Base-by-base conservation (phyloP, 2,329 filamentous ascomycete species). In the Cordyceps pruinosa region DNA sequence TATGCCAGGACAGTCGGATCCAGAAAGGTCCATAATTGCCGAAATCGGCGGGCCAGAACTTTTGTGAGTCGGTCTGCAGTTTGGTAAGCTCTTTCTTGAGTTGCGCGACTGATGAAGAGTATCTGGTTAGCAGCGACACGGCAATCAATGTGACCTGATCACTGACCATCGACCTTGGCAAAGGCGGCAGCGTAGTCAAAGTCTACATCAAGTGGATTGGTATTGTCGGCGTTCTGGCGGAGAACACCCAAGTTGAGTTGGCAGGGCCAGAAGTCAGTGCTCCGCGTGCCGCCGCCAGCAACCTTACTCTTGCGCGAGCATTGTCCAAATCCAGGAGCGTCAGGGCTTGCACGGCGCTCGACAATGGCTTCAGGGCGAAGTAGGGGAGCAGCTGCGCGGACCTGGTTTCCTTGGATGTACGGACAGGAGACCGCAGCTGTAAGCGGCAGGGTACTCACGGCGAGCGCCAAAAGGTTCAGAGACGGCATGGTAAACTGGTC, bases 21-120 rank as follows among this genome's bases (percentile, higher is more conserved):
- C 91, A 90, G 28, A 91, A 80, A 70, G 88, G 87, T 62, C 88
- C 88, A 65, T 91, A 92, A 77, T 90, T 86, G 56, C 88, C 88
- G 66, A 88, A 89, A 69, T 92, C 88, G 28, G 88, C 88, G 1
- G 88, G 88, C 88, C 88, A 92, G 82, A 82, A 90, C 39, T 88
- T 84, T 73, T 91, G 84, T 1, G 87, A 90, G 68, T 89, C 84
- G 52, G 87, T 91, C 84, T 90, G 87, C 66, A 91, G 68, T 21
- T 75, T 77, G 21, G 75, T 66, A 4, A 92, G 72, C 67, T 92
- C 88, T 73, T 88, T 85, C 82, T 91, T 91, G 63, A 91, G 72
- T 26, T 74, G 85, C 59, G 80, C 74, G 67, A 88, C 89, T 57
- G 4, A 12, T 10, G 19, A 9, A 17, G 1, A 28, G n/a, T n/a